Evolutionary conservation across 2,329 filamentous ascomycete species (phyloP), one percentile per base, ranked within the genome.

Genomic region (Penicillium occitanis): DNA sequence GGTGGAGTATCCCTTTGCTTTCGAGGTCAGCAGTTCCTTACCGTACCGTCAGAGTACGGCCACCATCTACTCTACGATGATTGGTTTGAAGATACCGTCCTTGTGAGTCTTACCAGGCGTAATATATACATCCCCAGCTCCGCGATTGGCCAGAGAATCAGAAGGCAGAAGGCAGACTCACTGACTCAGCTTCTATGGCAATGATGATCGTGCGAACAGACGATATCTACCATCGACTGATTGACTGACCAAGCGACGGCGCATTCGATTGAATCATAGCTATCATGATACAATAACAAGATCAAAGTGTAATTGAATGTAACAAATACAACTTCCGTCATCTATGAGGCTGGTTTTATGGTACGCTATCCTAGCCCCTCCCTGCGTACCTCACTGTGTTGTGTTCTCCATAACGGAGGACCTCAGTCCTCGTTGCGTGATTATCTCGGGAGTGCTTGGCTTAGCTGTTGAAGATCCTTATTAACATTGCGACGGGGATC

Each of bases 21-120:
- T 30, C 50, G 50, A 44, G 37, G 61, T 63, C 61, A 63, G 61
- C 61, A 46, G 61, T 63, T 63, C 61, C 30, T 63, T 33, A 35
- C 44, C 58, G 10, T 61, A 46, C 11, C 37, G 37, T 60, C 37
- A 44, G 13, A 42, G 14, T 51, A 19, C 51, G 14, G 7, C 28
- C 17, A 3, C 48, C 13, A n/a, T 10, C 33, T 33, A 25, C 25
- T 25, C 19, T 19, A 19, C 19, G 6, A 5, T 57, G 30, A 37
- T 57, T 57, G 53, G 53, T 37, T 19, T 22, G 33, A 13, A 11
- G 10, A 22, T 14, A 14, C 33, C 53, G 53, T 57, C 33, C n/a
- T 22, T 17, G 10, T 30, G 22, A 50, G 22, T 51, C 48, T 30
- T 51, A n/a, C 33, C 33, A 25, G n/a, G 11, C 5, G 50, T 53